Evolutionary conservation across 73 alveolate genomes (phyloP).

Genomic region (Tetrahymena thermophila): DNA sequence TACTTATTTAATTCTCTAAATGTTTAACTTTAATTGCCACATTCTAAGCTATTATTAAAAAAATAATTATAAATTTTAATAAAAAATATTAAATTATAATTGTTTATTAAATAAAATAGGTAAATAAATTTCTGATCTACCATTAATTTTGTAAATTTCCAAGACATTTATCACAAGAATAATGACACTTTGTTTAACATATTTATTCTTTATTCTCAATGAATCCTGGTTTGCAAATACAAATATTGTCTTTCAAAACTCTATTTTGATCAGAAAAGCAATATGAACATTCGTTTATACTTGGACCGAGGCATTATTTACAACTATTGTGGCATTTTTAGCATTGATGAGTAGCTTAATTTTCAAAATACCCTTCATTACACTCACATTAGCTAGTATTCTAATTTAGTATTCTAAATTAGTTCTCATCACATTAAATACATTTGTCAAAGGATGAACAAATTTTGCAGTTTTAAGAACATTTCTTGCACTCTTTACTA

Average conservation of each 20-base stretch:
- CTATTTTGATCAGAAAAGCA: neutral
- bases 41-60: neutral
- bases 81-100: no score
- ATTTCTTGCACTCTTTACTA: neutral
- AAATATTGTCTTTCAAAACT: neutral
- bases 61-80: neutral
- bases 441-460: neutral
- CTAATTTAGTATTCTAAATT: neutral
- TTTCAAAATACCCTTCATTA: neutral
- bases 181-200: neutral
- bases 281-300: neutral
- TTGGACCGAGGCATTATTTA: neutral
- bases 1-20: neutral
- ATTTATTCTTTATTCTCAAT: neutral
- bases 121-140: no score
- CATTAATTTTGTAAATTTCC: neutral
- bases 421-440: neutral
- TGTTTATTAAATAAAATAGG: no score
- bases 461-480: neutral
- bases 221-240: neutral
- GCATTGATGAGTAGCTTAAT: neutral
- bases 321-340: neutral
- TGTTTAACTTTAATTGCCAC: neutral
- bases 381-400: neutral
- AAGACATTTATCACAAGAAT: neutral